Base-by-base conservation (phyloP, 768 basidiomycete species). In the Megacollybia marginata region DNA sequence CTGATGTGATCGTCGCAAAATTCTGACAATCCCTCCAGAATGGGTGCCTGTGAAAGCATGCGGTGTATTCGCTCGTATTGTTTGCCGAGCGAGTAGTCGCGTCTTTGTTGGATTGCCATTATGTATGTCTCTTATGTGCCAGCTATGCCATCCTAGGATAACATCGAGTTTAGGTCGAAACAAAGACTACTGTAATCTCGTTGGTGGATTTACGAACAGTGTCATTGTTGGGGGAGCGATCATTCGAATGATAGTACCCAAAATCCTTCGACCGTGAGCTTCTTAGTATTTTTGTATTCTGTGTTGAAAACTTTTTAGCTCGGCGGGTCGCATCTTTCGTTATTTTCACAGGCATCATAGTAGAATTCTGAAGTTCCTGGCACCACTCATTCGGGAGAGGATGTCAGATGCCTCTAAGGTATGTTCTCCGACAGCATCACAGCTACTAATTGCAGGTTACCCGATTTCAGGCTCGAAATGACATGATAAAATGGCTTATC, bases 401-500 rank as follows among this genome's bases (percentile, higher is more conserved):
- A 40, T 40, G 38, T 15, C 15, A 40, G 18, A 40, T 15, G 2
- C 15, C n/a, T n/a, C n/a, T n/a, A n/a, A n/a, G n/a, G n/a, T n/a
- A n/a, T n/a, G n/a, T n/a, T n/a, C n/a, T n/a, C n/a, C n/a, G n/a
- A n/a, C n/a, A n/a, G n/a, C n/a, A n/a, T n/a, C n/a, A n/a, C n/a
- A n/a, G n/a, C n/a, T 40, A 40, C 38, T 18, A 40, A 40, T 18
- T 28, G 4, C 3, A 18, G 38, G 4, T 40, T 40, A 40, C 16
- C n/a, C n/a, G n/a, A n/a, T n/a, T n/a, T 16, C 10, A 36, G 35
- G 18, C 38, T 18, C 8, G 18, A 2, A 40, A 40, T 18, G 72
- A 73, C 52, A 44, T 71, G 56, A 60, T 74, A 11, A 63, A 62
- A 32, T 72, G 70, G 73, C 56, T 74, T n/a, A 62, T 74, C 54